These are phyloP conservation scores for Coelastrella sp. DNA, from an alignment of 139 green algal species.

Conservation along the genomic window DNA sequence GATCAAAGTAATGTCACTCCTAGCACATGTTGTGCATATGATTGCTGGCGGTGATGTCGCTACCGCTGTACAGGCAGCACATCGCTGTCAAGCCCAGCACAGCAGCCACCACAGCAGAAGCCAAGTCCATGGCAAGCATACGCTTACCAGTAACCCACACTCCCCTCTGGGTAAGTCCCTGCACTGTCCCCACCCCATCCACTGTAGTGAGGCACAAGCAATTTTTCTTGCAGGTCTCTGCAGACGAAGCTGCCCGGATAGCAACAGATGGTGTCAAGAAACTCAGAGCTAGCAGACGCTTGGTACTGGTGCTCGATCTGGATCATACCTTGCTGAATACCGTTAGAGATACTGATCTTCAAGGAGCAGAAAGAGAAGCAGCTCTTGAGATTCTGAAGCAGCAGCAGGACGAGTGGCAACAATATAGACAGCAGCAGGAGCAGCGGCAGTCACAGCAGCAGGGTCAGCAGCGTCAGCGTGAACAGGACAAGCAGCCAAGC, in stretches of 20 bases:
- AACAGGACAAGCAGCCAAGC: not conserved
- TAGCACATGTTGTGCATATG: too few relatives aligned
- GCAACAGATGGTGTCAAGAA: not conserved
- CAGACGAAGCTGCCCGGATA: conserved; percentile 58
- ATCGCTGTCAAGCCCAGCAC: too few relatives aligned
- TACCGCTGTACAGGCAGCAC: too few relatives aligned
- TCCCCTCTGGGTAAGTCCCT: too few relatives aligned
- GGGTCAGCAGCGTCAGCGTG: not conserved
- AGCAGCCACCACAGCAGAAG: too few relatives aligned
- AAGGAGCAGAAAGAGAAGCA: not conserved
- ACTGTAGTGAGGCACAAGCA: too few relatives aligned
- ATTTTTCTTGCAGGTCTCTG: conserved; percentile 44
- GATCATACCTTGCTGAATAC: conserved; percentile 97
- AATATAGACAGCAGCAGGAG: not conserved
- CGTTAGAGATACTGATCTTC: conserved; percentile 52
- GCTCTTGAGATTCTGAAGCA: not conserved
- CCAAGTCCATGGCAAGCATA: too few relatives aligned
- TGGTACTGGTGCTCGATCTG: conserved; percentile 93
- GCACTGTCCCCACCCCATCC: too few relatives aligned
- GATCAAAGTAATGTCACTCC: too few relatives aligned
- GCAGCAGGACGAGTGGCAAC: conserved; percentile 19
- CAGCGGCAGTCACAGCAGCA: not conserved
- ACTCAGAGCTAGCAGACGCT: conserved; percentile 57
- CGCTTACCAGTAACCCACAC: too few relatives aligned
- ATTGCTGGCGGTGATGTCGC: too few relatives aligned